These are phyloP conservation scores for Geotrichum reessii DNA, from an alignment of 1,139 yeast species.

Conservation along the genomic window DNA sequence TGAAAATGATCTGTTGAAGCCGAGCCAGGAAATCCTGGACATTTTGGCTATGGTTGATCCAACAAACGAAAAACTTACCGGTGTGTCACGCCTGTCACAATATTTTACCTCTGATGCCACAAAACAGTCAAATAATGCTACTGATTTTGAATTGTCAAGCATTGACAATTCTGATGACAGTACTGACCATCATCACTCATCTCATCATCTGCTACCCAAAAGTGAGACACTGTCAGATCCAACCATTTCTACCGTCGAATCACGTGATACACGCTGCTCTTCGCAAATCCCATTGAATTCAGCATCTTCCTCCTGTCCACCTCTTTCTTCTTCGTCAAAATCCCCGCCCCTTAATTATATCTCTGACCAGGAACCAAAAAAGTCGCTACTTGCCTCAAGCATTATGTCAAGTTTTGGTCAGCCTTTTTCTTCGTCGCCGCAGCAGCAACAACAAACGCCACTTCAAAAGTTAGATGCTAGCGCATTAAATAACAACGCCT, in stretches of 20 bases:
- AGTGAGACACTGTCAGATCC: neutral
- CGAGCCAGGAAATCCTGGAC: conserved; percentile 15
- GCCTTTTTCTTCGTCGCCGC: neutral
- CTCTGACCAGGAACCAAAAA: conserved; percentile 11
- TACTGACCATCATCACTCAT: neutral
- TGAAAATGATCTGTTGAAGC: neutral
- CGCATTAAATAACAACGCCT: neutral
- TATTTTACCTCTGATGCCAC: conserved; percentile 6
- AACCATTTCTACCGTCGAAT: no score
- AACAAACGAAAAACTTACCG: conserved; percentile 16
- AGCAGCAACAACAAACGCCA: conserved; percentile 1
- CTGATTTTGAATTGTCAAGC: neutral
- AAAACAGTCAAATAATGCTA: neutral
- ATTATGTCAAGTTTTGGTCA: conserved; percentile 18
- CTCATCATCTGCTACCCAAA: neutral
- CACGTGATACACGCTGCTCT: neutral
- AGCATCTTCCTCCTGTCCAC: neutral
- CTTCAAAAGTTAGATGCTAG: neutral
- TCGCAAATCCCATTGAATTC: neutral
- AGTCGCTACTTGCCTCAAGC: conserved; percentile 17
- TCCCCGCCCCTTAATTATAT: neutral
- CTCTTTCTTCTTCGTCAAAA: neutral
- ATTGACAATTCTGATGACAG: neutral
- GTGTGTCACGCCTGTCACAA: conserved; percentile 17
- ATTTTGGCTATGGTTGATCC: conserved; percentile 19